phyloP scores from a whole-genome alignment of 441 rosid species.

The Populus trichocarpa region DNA sequence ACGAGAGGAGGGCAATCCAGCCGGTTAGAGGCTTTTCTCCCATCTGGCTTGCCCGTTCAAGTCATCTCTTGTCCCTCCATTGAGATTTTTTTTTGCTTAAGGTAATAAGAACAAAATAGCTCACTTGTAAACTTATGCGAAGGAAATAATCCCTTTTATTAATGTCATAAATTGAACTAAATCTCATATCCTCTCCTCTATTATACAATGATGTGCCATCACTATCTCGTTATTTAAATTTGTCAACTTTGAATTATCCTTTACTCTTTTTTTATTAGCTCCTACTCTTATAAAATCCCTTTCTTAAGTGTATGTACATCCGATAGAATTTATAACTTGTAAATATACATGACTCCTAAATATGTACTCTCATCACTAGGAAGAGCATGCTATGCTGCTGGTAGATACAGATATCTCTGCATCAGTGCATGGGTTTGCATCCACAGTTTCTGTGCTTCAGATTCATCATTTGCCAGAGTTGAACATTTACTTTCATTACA shows the following conservation, averaged over 20 bases:
- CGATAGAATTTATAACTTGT: background rate
- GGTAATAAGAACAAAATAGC: background rate
- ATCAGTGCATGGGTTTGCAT: slow-evolving; percentile 49
- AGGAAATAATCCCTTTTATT: background rate
- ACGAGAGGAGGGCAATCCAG: background rate
- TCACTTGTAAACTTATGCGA: background rate
- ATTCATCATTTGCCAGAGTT: slow-evolving; percentile 63
- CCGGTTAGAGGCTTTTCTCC: background rate
- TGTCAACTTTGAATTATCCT: background rate
- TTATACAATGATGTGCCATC: background rate
- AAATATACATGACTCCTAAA: background rate
- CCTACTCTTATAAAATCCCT: background rate
- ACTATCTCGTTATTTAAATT: background rate
- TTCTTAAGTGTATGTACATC: background rate
- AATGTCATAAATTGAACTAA: background rate
- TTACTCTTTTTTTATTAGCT: background rate
- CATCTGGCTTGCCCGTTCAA: background rate
- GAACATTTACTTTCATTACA: slow-evolving; percentile 74
- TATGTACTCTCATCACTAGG: background rate
- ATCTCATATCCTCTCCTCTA: background rate
- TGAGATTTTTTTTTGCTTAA: background rate
- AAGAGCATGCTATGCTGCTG: background rate
- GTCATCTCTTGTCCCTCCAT: background rate
- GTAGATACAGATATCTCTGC: slow-evolving; percentile 41
- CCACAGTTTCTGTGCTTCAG: slow-evolving; percentile 59